Base-by-base conservation (phyloP, 2,329 filamentous ascomycete species). In the Colletotrichum sojae region DNA sequence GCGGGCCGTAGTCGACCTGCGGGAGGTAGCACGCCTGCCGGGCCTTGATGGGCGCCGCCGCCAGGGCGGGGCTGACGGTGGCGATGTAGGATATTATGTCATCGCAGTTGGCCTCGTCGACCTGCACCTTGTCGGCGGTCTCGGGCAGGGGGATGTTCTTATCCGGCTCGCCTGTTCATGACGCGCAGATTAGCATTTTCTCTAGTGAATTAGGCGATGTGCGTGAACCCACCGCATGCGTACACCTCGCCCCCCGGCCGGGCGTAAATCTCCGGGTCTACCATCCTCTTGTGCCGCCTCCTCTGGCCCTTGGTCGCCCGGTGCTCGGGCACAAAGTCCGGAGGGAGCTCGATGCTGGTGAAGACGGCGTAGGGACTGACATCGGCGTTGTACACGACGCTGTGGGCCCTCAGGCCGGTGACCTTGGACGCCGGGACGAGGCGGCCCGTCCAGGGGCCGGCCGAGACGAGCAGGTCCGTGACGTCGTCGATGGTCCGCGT, bases 1-100 rank as follows among this genome's bases (percentile, higher is more conserved):
- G 80, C 5, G 96, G 95, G 0, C 89, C 90, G 45, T 81, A 82
- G 77, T 89, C 87, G 69, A 95, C 92, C 73, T 91, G 92, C 1
- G 96, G 96, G 57, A 99, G 84, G 80, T 99, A 99, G 81, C 96
- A 99, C 25, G 96, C 95, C 82, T 99, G 96, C 73, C 90, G 89
- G 5, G 89, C 88, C 64, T 91, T 90, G 62, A 98, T 76, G 75
- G 93, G 81, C 49, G 94, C 87, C 65, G 91, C 80, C 73, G 89
- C 84, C 75, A 98, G 82, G 68, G 90, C 80, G n/a, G 91, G 80
- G 74, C 88, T 86, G 76, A 95, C 86, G 3, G 87, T 86, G 43
- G 83, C 82, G 49, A 97, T 90, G 72, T 97, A 94, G 52, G 94
- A 90, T 48, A 94, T 86, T 55, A 99, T 90, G 75, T 97, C 94